These are phyloP conservation scores for Cryptosporidium meleagridis DNA, from an alignment of 169 alveolate species.

Conservation along the genomic window DNA sequence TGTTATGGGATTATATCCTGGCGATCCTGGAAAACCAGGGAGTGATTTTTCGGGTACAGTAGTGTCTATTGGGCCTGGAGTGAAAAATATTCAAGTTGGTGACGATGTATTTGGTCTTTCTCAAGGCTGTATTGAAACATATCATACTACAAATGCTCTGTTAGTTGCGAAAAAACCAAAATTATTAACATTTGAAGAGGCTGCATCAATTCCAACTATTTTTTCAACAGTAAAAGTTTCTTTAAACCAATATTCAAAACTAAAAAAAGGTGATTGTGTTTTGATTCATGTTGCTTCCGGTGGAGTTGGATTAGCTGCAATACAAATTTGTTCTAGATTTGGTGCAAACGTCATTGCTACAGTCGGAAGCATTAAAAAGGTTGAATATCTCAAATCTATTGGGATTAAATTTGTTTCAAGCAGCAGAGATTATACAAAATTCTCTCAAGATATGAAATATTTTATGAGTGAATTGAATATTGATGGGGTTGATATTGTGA, in stretches of 20 bases:
- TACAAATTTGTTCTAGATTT: conserved; percentile 76
- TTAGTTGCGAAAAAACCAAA: conserved; percentile 60
- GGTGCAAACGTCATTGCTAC: conserved; percentile 77
- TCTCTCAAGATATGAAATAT: conserved; percentile 24
- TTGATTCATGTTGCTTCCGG: conserved; percentile 81
- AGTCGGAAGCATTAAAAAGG: conserved; percentile 72
- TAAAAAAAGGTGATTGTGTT: conserved; percentile 67
- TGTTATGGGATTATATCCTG: conserved; percentile 80
- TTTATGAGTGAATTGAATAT: conserved; percentile 25
- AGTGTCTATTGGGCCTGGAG: conserved; percentile 66
- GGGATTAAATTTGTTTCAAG: conserved; percentile 77
- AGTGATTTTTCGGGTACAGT: conserved; percentile 79
- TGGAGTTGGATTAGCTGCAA: conserved; percentile 82
- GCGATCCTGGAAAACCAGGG: conserved; percentile 78
- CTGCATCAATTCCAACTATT: conserved; percentile 75
- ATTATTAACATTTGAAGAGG: conserved; percentile 53
- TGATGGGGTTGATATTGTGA: conserved; percentile 29
- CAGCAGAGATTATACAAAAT: conserved; percentile 70
- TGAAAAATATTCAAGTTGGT: conserved; percentile 54
- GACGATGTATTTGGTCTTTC: conserved; percentile 78
- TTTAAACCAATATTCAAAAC: conserved; percentile 37
- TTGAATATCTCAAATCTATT: conserved; percentile 65
- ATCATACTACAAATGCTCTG: conserved; percentile 54
- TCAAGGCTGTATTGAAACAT: conserved; percentile 67
- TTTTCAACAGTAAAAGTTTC: conserved; percentile 67